Percentiles rank a stretch among this genome's conserved stretches.
phyloP scores from a whole-genome alignment of 768 basidiomycete species.

The Leccinum boreale region DNA sequence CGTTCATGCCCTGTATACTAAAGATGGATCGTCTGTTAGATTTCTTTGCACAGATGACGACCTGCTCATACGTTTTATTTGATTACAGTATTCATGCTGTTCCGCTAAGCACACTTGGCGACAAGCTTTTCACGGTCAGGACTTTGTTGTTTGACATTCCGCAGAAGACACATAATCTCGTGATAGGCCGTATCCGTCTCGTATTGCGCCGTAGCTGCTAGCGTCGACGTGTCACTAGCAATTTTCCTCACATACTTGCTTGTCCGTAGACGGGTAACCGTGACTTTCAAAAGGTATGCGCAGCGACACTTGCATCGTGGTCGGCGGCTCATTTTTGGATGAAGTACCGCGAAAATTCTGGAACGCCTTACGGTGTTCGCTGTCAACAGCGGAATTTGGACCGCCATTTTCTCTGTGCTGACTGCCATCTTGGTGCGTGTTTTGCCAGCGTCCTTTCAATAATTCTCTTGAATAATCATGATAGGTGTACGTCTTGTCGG shows the following conservation, averaged over 20 bases:
- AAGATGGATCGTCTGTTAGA: background rate
- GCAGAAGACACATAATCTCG: background rate
- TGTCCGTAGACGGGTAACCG: background rate
- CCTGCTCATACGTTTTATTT: background rate
- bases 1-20: background rate
- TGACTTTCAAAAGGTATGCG: background rate
- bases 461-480: background rate
- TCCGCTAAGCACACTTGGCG: background rate
- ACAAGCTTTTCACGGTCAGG: background rate
- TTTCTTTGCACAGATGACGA: background rate
- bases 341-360: background rate
- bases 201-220: background rate
- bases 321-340: background rate
- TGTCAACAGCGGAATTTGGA: constrained; percentile 3
- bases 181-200: background rate
- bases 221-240: background rate
- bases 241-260: background rate
- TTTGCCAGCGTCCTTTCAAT: background rate
- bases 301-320: background rate
- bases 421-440: constrained; percentile 1
- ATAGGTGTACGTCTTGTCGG: background rate
- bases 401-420: background rate
- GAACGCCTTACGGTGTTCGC: constrained; percentile 1
- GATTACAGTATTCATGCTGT: background rate
- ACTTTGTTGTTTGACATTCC: background rate